Evolutionary conservation across 1,139 yeast genomes (phyloP).

Genomic region (Yamadazyma diddensiae): DNA sequence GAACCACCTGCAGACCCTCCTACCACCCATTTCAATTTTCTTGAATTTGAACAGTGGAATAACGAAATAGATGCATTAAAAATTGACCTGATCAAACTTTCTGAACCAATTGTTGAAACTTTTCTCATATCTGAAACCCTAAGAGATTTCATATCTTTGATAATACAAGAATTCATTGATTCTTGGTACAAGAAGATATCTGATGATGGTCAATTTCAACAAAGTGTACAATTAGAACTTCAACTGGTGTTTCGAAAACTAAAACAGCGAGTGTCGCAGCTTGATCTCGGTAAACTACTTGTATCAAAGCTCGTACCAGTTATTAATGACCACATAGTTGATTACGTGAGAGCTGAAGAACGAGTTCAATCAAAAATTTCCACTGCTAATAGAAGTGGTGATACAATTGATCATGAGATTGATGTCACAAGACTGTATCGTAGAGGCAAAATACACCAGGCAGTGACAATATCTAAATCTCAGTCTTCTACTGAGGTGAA

Average conservation of each 20-base stretch:
- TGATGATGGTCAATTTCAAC: conserved; percentile 47
- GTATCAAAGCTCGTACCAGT: conserved; percentile 63
- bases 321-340: conserved; percentile 60
- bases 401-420: conserved; percentile 45
- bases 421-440: conserved; percentile 61
- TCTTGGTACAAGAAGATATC: conserved; percentile 64
- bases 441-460: conserved; percentile 59
- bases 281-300: conserved; percentile 58
- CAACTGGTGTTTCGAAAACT: conserved; percentile 40
- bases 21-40: conserved; percentile 22
- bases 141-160: conserved; percentile 48
- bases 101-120: conserved; percentile 44
- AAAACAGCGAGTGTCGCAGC: conserved; percentile 32
- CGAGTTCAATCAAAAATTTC: conserved; percentile 19
- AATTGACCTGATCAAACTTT: conserved; percentile 4
- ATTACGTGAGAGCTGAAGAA: conserved; percentile 55
- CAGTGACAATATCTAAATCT: conserved; percentile 45
- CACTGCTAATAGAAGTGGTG: conserved; percentile 19
- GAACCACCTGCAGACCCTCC: too few species aligned
- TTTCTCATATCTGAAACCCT: conserved; percentile 52
- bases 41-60: conserved; percentile 26
- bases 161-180: conserved; percentile 59
- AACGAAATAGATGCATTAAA: conserved; percentile 14
- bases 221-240: conserved; percentile 50
- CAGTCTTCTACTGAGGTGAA: conserved; percentile 34